Conservation (phyloP, 129 eudicot species). For the Logfia minima region DNA sequence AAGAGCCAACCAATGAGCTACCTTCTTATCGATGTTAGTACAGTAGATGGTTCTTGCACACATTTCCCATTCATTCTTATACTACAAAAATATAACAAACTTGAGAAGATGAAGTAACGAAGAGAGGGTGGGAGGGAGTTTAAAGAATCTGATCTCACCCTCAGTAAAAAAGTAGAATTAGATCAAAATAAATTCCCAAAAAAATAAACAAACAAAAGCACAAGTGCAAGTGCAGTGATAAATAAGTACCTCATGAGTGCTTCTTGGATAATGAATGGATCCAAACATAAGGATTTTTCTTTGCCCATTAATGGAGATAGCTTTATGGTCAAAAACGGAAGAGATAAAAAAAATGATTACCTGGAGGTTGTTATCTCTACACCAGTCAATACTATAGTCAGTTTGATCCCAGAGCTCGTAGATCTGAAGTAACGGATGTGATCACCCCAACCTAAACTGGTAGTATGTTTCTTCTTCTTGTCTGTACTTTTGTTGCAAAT, state of each 20-base stretch:
- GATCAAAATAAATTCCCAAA: too few relatives aligned
- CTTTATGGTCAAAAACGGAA: background rate
- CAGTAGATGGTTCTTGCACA: constrained; percentile 20
- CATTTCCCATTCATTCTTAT: background rate
- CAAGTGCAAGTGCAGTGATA: too few relatives aligned
- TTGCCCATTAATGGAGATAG: too few relatives aligned
- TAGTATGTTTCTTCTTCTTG: constrained; percentile 77
- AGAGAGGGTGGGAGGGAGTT: too few relatives aligned
- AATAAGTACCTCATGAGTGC: too few relatives aligned
- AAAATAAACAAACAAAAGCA: too few relatives aligned
- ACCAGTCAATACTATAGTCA: constrained; percentile 72
- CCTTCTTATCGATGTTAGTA: constrained; percentile 13
- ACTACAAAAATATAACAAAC: background rate
- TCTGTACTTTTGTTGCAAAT: constrained; percentile 63
- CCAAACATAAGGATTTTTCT: too few relatives aligned
- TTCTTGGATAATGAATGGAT: too few relatives aligned
- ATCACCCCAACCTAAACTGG: constrained; percentile 84
- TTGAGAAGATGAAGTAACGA: background rate
- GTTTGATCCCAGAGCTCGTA: constrained; percentile 84
- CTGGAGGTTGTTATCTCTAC: constrained; percentile 86
- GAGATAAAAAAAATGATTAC: constrained; percentile 24
- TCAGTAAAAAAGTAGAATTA: constrained; percentile 77
- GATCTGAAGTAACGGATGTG: constrained; percentile 91
- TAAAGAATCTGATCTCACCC: constrained; percentile 38
- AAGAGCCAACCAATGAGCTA: background rate